Evolutionary conservation across 1,284 basidiomycete species (phyloP).

Genomic region (Malassezia psittaci): DNA sequence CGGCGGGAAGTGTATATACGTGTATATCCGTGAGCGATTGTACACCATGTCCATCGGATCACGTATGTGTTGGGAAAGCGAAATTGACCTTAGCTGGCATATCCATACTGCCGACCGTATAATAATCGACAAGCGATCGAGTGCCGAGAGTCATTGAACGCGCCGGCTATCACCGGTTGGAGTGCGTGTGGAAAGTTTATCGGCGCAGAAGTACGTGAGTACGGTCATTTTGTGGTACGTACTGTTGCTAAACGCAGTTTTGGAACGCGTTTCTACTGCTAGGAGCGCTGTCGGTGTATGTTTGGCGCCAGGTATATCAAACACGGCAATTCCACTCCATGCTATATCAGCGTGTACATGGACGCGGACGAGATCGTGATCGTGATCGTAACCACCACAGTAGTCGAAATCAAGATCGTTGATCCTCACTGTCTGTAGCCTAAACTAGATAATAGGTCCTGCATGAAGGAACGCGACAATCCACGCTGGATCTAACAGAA

Average conservation of each 20-base stretch:
- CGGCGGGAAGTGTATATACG: conserved; percentile 5
- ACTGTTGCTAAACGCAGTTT: neutral
- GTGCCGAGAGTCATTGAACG: conserved; percentile 6
- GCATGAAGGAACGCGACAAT: neutral
- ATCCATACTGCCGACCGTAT: conserved; percentile 36
- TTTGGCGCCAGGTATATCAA: conserved; percentile 17
- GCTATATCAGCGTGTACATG: conserved; percentile 16
- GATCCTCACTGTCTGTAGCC: too few relatives aligned
- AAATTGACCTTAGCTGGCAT: conserved; percentile 7
- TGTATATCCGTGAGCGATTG: conserved; percentile 24
- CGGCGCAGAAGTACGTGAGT: conserved; percentile 7
- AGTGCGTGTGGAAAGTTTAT: conserved; percentile 18
- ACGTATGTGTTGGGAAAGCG: conserved; percentile 13
- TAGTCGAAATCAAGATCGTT: too few relatives aligned
- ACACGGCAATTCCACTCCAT: conserved; percentile 14
- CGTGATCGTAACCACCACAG: neutral
- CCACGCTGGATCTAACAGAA: too few relatives aligned
- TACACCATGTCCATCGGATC: conserved; percentile 21
- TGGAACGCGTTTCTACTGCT: conserved; percentile 8
- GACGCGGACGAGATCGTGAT: neutral
- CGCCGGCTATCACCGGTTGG: conserved; percentile 1
- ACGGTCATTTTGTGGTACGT: conserved; percentile 15
- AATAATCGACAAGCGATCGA: conserved; percentile 27
- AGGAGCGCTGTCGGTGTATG: conserved; percentile 6
- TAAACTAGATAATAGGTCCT: too few relatives aligned